phyloP scores from a whole-genome alignment of 202 grass and related monocot genomes.

The Musa balbisiana region DNA sequence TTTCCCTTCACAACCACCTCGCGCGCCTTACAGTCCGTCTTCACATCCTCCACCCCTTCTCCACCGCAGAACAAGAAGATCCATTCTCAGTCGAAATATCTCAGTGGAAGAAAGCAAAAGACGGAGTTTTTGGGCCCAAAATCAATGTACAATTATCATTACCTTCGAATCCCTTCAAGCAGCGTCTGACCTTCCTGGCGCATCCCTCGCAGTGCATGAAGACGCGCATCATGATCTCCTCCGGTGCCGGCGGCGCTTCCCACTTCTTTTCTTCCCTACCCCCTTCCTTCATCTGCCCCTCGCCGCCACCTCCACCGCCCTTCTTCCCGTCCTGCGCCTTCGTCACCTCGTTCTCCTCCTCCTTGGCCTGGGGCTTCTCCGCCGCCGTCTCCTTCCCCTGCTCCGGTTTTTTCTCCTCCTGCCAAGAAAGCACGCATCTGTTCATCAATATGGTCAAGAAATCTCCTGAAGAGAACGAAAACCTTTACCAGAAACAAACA shows the following conservation, averaged over 20 bases:
- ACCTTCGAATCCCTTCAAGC: conserved; percentile 14
- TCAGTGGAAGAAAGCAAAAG: neutral
- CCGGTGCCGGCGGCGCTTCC: conserved; percentile 1
- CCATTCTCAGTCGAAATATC: neutral
- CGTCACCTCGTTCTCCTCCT: neutral
- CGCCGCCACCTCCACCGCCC: neutral
- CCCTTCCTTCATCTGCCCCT: neutral
- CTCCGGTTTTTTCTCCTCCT: conserved; percentile 16
- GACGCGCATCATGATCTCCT: conserved; percentile 6
- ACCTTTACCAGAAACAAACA: neutral
- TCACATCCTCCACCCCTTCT: conserved; percentile 11
- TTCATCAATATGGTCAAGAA: neutral
- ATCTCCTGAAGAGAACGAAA: neutral
- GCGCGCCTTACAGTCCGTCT: neutral
- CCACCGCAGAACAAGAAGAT: neutral
- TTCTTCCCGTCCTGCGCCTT: neutral
- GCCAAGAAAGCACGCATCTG: neutral
- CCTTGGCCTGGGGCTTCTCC: neutral
- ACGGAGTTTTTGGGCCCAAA: neutral
- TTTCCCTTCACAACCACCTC: conserved; percentile 14
- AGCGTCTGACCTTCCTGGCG: conserved; percentile 2
- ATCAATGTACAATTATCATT: neutral
- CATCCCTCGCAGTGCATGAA: conserved; percentile 16
- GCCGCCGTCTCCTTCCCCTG: neutral
- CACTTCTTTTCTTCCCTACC: neutral